A percentile compares a stretch with the other conserved stretches of the same genome.
Conservation (phyloP, 345 rosid species). For the Mercurialis annua region DNA sequence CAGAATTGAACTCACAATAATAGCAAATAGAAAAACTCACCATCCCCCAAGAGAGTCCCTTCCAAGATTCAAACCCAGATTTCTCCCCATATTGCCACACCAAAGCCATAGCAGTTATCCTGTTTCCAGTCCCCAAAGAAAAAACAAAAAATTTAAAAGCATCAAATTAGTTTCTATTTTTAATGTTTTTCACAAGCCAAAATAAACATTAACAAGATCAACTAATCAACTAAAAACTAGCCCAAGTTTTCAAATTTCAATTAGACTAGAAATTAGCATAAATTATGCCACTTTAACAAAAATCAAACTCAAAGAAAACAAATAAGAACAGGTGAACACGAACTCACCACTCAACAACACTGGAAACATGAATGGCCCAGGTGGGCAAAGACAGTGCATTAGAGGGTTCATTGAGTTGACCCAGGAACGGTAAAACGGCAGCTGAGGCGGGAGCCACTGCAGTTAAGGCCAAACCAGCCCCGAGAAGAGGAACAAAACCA, state of each 20-base stretch:
- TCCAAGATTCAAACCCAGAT: slow-evolving; percentile 84
- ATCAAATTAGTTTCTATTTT: background rate
- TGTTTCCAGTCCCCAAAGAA: slow-evolving; percentile 26
- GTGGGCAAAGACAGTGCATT: slow-evolving; percentile 89
- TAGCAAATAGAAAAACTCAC: slow-evolving; percentile 39
- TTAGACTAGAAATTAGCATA: background rate
- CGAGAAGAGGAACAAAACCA: slow-evolving; percentile 20
- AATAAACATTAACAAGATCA: background rate
- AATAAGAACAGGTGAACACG: background rate
- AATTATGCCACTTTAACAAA: background rate
- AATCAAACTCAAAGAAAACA: background rate
- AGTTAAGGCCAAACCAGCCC: slow-evolving; percentile 54
- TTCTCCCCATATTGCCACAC: slow-evolving; percentile 96
- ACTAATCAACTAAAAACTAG: background rate
- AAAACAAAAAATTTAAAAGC: background rate
- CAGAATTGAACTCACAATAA: background rate
- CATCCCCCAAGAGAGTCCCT: slow-evolving; percentile 98
- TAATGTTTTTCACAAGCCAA: background rate
- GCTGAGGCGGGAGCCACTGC: slow-evolving; percentile 50
- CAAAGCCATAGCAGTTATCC: slow-evolving; percentile 90
- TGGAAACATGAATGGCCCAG: slow-evolving; percentile 89
- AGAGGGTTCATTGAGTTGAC: slow-evolving; percentile 68
- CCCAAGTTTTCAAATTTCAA: background rate
- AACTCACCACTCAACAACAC: slow-evolving; percentile 81
- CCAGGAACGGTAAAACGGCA: slow-evolving; percentile 38